Base-by-base conservation (phyloP, 805 yeast genomes). In the Kuraishia hungarica region DNA sequence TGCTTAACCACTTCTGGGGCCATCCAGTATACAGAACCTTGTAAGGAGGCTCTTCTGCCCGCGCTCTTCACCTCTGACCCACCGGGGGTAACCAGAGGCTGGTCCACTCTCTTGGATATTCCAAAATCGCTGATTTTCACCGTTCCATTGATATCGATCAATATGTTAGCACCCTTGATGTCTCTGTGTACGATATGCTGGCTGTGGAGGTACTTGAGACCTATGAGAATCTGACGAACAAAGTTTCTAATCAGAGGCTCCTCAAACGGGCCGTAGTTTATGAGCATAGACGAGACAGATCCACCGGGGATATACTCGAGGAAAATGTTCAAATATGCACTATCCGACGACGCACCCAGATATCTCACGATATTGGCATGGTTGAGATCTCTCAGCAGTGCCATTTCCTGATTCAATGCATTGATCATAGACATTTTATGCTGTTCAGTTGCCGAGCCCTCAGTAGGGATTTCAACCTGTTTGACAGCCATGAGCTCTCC, bases 1-100 rank as follows among this genome's bases (percentile, higher is more conserved):
- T 92, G 97, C 63, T 91, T 89, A 19, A 94, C 98, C 8, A 94
- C 98, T 67, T 94, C 99, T 0, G 99, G 99, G 0, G 99, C 98
- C 99, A 94, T 94, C 98, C 99, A 94, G 66, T 86, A 94, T 0
- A 93, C 91, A 0, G 97, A 89, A 0, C 99, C 99, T 69, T 93
- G 97, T 54, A 90, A 72, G 0, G 97, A 90, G 1, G 89, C 92
- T 50, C 97, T 79, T n/a, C 59, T 80, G 13, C 28, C 35, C 7
- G 51, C 28, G 13, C 24, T 19, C 19, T 51, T 51, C 24, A 51
- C 28, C 20, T 28, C 43, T 19, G 47, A 24, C 11, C 24, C 24
- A 6, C 24, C 22, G 8, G 24, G 24, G 26, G 60, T 75, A 78
- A 11, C 78, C n/a, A 76, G 13, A 77, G 77, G 62, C 69, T 77